These are phyloP conservation scores for Metschnikowia gruessii DNA, from an alignment of 805 yeast genomes.

Conservation along the genomic window DNA sequence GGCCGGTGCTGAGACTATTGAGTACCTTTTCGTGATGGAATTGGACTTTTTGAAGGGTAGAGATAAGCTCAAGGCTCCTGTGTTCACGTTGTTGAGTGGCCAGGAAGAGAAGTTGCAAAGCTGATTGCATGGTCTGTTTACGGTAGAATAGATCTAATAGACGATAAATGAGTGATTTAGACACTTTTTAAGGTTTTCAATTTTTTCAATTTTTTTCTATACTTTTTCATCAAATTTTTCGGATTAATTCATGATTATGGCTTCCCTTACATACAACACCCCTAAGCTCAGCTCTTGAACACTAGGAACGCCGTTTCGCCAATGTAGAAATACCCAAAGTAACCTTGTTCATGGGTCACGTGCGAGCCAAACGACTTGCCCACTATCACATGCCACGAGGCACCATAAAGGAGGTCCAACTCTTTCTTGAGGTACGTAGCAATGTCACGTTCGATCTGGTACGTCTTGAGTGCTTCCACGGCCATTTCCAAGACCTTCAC, in stretches of 20 bases:
- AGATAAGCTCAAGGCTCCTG: slow-evolving; percentile 78
- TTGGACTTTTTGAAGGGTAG: slow-evolving; percentile 93
- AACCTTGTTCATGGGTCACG: slow-evolving; percentile 76
- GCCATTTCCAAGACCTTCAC: slow-evolving; percentile 47
- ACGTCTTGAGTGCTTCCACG: slow-evolving; percentile 40
- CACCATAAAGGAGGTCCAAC: slow-evolving; percentile 61
- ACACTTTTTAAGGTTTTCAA: background rate
- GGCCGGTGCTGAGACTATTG: slow-evolving; percentile 69
- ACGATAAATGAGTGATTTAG: background rate
- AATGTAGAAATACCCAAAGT: slow-evolving; percentile 67
- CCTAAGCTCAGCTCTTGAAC: slow-evolving; percentile 49
- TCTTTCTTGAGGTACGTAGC: slow-evolving; percentile 66
- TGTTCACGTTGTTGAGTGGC: slow-evolving; percentile 84
- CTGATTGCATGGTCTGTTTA: background rate
- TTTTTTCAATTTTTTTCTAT: background rate
- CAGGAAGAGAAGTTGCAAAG: slow-evolving; percentile 55
- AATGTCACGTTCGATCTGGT: slow-evolving; percentile 54
- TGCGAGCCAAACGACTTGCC: slow-evolving; percentile 78
- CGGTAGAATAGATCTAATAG: too few relatives aligned
- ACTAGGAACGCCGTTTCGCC: slow-evolving; percentile 65
- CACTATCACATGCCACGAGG: slow-evolving; percentile 79
- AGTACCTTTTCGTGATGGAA: slow-evolving; percentile 89
- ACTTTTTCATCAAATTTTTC: background rate
- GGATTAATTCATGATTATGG: background rate
- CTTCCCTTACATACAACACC: background rate